Evolutionary conservation across 129 eudicot species (phyloP), one percentile per base, ranked within the genome.

Genomic region (Lactuca sativa): DNA sequence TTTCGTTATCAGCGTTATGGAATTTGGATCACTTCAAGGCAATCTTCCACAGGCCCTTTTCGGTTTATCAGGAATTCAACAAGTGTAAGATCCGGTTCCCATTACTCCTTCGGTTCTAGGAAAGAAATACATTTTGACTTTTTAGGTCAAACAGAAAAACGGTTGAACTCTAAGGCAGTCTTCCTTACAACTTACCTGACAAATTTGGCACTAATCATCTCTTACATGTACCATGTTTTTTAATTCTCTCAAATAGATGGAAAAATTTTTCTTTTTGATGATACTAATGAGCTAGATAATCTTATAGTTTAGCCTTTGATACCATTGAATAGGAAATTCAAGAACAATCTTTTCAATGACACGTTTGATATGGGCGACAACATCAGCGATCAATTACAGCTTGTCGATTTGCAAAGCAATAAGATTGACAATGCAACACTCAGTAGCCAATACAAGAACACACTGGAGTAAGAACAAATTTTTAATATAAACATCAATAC

Each of bases 391-490:
- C 78, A 83, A 18, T 77, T 91, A 53, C 77, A 87, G 40, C 84
- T 87, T 31, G 86, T 88, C 11, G 97, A 91, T 80, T 75, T 91
- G 80, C 81, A 87, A 84, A 79, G 82, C 95, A 91, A 91, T 67
- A 69, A 85, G 36, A 85, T 93, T 52, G 69, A 78, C 43, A 67
- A 66, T 17, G 89, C 89, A 17, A 90, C 99, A 48, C 86, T 93
- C 9, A 85, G 90, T 52, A 82, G 87, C 34, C 85, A 47, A 75
- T 93, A 87, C 85, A 85, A 83, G 59, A 87, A 77, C 64, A 72
- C 82, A 44, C 78, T 93, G 44, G 79, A 85, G 97, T 93, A 80
- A 85, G 98, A 74, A 36, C 76, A 69, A 9, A 4, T 9, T 47
- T 62, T 69, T 53, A 15, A 25, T 13, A 76, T 17, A 31, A 32